phyloP scores from a whole-genome alignment of 2,329 filamentous ascomycete genomes.

The Ascochyta viciae-villosae region DNA sequence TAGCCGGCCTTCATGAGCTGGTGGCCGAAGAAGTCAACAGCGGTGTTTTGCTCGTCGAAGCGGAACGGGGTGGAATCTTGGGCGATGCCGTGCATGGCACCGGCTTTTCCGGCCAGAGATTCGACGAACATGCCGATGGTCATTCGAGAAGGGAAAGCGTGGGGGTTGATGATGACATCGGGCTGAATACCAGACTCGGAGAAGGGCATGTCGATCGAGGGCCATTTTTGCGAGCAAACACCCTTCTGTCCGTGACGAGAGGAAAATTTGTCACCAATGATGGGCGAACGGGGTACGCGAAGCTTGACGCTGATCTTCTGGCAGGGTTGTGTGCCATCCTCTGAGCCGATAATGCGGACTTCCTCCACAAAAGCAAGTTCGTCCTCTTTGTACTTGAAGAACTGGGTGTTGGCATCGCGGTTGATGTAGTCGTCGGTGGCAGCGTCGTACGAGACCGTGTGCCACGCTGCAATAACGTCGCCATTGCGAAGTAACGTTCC shows the following conservation, averaged over 20 bases:
- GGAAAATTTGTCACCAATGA: constrained; percentile 99
- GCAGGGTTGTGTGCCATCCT: constrained; percentile 80
- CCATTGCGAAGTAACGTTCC: constrained; percentile 80
- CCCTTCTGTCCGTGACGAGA: constrained; percentile 98
- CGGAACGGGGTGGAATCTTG: constrained; percentile 96
- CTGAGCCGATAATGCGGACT: constrained; percentile 86
- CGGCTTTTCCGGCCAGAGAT: constrained; percentile 93
- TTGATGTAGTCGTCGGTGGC: constrained; percentile 79
- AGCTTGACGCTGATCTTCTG: constrained; percentile 94
- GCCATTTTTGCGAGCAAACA: constrained; percentile 96
- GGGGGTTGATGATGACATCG: constrained; percentile 98
- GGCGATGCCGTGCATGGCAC: constrained; percentile 91
- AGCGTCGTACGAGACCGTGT: constrained; percentile 81
- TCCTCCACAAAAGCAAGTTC: constrained; percentile 92
- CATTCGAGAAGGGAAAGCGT: constrained; percentile 99
- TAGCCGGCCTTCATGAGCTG: constrained; percentile 95
- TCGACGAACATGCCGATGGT: constrained; percentile 99
- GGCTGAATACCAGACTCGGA: constrained; percentile 96
- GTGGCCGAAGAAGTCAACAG: constrained; percentile 93
- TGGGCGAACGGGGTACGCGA: constrained; percentile 84
- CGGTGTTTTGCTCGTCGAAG: constrained; percentile 91
- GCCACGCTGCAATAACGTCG: constrained; percentile 86
- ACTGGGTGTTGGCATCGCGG: constrained; percentile 83
- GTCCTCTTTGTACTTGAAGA: constrained; percentile 92
- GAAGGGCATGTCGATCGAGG: constrained; percentile 91